Evolutionary conservation across 306 rosid species (phyloP).

Genomic region (Lablab purpureus): DNA sequence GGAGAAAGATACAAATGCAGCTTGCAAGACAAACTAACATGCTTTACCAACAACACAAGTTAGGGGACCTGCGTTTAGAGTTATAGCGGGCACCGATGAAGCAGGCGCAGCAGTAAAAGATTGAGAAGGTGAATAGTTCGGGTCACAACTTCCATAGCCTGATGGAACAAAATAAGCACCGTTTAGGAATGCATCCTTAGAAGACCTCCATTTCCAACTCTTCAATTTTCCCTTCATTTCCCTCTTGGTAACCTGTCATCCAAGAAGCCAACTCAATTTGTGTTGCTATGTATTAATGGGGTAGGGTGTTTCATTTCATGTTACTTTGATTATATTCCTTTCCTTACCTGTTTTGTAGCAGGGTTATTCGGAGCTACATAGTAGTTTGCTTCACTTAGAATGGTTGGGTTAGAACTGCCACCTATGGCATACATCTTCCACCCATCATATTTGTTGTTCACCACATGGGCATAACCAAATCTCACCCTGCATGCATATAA

Average conservation of each 20-base stretch:
- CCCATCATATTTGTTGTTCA: conserved; percentile 75
- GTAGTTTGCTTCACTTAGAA: conserved; percentile 82
- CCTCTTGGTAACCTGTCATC: conserved; percentile 18
- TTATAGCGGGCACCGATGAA: conserved; percentile 67
- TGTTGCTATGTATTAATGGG: neutral
- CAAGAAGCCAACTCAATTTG: conserved; percentile 39
- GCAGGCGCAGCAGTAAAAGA: conserved; percentile 12
- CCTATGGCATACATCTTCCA: conserved; percentile 93
- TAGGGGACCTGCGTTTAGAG: conserved; percentile 74
- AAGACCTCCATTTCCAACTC: conserved; percentile 23
- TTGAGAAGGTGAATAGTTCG: neutral
- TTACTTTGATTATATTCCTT: neutral
- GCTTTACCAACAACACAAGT: conserved; percentile 59
- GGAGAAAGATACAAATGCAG: neutral
- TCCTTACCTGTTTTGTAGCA: conserved; percentile 60
- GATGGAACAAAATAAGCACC: conserved; percentile 28
- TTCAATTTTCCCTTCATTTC: conserved; percentile 15
- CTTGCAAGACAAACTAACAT: conserved; percentile 51
- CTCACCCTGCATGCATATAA: conserved; percentile 63
- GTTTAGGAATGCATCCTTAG: conserved; percentile 9
- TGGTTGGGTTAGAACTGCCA: conserved; percentile 90
- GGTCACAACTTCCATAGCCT: conserved; percentile 9
- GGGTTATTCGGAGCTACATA: conserved; percentile 55
- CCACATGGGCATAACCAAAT: conserved; percentile 89
- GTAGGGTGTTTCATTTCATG: neutral